phyloP scores from a whole-genome alignment of 2,329 filamentous ascomycete genomes.

The Chaetomiaceae sp. region DNA sequence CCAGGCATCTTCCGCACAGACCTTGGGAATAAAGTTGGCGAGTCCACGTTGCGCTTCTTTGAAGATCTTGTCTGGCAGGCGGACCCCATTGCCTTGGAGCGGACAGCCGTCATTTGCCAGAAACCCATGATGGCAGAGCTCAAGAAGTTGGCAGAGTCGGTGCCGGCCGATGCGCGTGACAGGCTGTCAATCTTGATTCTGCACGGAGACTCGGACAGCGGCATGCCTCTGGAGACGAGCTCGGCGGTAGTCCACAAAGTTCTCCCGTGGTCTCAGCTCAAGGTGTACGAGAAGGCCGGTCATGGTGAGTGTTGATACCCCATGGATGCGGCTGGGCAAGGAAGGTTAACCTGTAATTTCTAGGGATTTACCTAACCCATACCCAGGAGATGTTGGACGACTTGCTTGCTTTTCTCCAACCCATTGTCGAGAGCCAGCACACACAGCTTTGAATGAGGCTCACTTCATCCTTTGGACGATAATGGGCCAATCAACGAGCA shows the following conservation, averaged over 20 bases:
- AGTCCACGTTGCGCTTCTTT: constrained; percentile 12
- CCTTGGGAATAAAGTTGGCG: constrained; percentile 8
- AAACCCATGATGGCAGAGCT: constrained; percentile 10
- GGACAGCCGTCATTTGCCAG: constrained; percentile 4
- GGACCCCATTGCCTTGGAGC: constrained; percentile 17
- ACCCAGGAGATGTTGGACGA: constrained; percentile 11
- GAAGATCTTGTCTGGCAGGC: constrained; percentile 16
- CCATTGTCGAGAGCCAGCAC: too few relatives aligned
- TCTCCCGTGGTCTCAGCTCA: constrained; percentile 15
- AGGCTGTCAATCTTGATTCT: constrained; percentile 14
- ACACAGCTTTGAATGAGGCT: too few relatives aligned
- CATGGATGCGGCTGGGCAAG: not conserved
- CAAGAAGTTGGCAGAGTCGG: not conserved
- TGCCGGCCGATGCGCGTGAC: not conserved
- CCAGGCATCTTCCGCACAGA: constrained; percentile 14
- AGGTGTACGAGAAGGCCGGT: constrained; percentile 18
- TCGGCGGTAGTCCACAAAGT: constrained; percentile 7
- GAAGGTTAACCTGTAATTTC: not conserved
- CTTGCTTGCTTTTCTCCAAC: constrained; percentile 5
- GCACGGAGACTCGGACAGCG: constrained; percentile 16
- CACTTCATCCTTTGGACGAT: too few relatives aligned
- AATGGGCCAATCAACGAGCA: too few relatives aligned
- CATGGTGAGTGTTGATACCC: constrained; percentile 13
- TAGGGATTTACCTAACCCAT: constrained; percentile 21
- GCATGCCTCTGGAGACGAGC: constrained; percentile 18